phyloP scores from a whole-genome alignment of 306 rosid genomes.

The Glycine soja region DNA sequence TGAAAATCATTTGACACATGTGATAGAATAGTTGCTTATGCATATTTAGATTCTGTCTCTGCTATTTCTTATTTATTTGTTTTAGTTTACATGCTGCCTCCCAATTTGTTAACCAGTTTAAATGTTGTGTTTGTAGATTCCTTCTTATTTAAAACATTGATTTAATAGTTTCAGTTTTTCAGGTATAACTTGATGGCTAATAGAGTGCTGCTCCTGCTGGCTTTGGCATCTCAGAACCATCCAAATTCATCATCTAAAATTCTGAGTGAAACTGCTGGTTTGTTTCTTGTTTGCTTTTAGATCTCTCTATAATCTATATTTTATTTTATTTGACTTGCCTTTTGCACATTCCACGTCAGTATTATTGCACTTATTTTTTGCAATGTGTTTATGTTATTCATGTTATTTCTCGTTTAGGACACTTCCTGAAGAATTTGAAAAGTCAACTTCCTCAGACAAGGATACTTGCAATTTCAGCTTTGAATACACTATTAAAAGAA shows the following conservation, averaged over 20 bases:
- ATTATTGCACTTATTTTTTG: neutral
- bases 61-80: conserved; percentile 19
- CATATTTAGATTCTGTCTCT: conserved; percentile 32
- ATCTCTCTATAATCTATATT: neutral
- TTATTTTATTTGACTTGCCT: conserved; percentile 9
- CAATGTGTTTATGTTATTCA: conserved; percentile 33
- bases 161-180: conserved; percentile 38
- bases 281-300: conserved; percentile 47
- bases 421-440: conserved; percentile 88
- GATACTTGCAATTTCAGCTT: conserved; percentile 95
- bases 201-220: conserved; percentile 86
- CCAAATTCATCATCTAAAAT: conserved; percentile 80
- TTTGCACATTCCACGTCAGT: conserved; percentile 20
- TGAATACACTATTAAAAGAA: conserved; percentile 90
- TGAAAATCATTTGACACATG: conserved; percentile 38
- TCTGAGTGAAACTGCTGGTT: conserved; percentile 93
- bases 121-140: conserved; percentile 36
- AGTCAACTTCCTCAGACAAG: conserved; percentile 99
- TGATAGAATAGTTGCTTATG: conserved; percentile 39
- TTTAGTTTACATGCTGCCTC: conserved; percentile 34
- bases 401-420: conserved; percentile 65
- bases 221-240: conserved; percentile 91
- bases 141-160: conserved; percentile 36
- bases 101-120: conserved; percentile 33
- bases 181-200: conserved; percentile 99